phyloP scores from a whole-genome alignment of 1,284 basidiomycete species.

The Pyrrhoderma noxium region DNA sequence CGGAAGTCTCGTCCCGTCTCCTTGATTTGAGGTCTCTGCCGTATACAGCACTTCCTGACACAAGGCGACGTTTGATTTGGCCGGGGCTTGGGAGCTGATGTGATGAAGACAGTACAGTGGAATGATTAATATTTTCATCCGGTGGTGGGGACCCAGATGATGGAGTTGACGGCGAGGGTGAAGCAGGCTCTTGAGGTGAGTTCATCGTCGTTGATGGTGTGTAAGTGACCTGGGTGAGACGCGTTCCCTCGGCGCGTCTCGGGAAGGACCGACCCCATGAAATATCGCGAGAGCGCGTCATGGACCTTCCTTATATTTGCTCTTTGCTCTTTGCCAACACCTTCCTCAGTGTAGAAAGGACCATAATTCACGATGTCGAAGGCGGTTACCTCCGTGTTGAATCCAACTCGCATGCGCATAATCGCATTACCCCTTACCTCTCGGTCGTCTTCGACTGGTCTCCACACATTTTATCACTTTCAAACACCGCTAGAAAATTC shows the following conservation, averaged over 20 bases:
- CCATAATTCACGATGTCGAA: too few relatives aligned
- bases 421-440: conserved; percentile 18
- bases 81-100: conserved; percentile 9
- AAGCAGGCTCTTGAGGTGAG: conserved; percentile 20
- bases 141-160: conserved; percentile 21
- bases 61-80: conserved; percentile 18
- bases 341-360: too few relatives aligned
- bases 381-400: conserved; percentile 1
- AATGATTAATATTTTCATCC: conserved; percentile 12
- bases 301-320: background rate
- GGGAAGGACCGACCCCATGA: background rate
- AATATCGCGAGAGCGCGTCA: background rate
- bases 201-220: conserved; percentile 15
- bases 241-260: conserved; percentile 2
- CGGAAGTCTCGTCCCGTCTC: conserved; percentile 17
- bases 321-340: background rate
- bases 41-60: conserved; percentile 8
- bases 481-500: conserved; percentile 12
- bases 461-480: conserved; percentile 18
- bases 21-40: conserved; percentile 18
- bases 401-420: conserved; percentile 17
- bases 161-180: conserved; percentile 20
- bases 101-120: background rate
- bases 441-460: conserved; percentile 6
- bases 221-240: background rate